Conservation (phyloP, 2,329 filamentous ascomycete genomes). For the Neoarthrinium moseri region DNA sequence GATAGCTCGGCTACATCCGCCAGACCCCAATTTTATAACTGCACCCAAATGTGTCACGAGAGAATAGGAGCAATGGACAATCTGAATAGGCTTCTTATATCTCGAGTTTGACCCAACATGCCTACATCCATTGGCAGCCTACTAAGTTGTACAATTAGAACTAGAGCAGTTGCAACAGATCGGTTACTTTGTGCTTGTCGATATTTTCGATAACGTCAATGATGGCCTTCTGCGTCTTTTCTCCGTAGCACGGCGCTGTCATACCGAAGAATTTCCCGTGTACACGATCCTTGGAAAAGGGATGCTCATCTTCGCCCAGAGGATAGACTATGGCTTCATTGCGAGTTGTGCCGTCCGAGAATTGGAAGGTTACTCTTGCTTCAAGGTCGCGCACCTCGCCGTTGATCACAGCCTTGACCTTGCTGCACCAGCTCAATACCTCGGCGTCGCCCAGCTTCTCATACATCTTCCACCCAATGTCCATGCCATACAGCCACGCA, state of each 20-base stretch:
- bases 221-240: conserved; percentile 12
- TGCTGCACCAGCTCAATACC: conserved; percentile 18
- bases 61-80: no score
- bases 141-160: background rate
- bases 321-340: conserved; percentile 15
- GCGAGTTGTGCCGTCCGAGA: conserved; percentile 14
- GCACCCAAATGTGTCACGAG: no score
- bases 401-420: conserved; percentile 15
- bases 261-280: conserved; percentile 21
- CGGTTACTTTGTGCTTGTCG: conserved; percentile 11
- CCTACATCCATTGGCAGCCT: background rate
- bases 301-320: conserved; percentile 20
- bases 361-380: conserved; percentile 13
- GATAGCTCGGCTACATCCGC: no score
- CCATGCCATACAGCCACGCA: conserved; percentile 21
- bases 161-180: conserved; percentile 16
- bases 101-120: background rate
- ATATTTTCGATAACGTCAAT: conserved; percentile 14
- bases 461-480: conserved; percentile 22
- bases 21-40: no score
- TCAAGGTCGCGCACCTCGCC: conserved; percentile 15
- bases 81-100: no score
- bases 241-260: conserved; percentile 16
- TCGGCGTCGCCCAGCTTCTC: conserved; percentile 19
- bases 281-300: conserved; percentile 18